Evolutionary conservation across 371 early-diverging fungal species (phyloP).

Genomic region (Encephalitozoon hellem): DNA sequence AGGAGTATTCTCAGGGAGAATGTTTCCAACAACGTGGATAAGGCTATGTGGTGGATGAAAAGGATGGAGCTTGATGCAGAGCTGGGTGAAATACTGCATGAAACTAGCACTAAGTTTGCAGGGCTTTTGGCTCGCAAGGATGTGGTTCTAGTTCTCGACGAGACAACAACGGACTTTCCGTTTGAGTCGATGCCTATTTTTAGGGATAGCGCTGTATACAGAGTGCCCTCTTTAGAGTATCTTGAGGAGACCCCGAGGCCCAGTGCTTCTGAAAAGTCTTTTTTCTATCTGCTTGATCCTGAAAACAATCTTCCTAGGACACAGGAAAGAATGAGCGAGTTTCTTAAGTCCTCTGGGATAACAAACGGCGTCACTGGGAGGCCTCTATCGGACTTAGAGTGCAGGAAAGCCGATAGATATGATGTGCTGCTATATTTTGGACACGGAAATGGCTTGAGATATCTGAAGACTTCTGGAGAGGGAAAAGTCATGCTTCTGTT

Average conservation of each 20-base stretch:
- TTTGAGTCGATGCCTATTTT: constrained; percentile 32
- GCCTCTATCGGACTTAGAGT: background rate
- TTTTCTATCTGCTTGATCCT: constrained; percentile 56
- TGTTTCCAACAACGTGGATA: background rate
- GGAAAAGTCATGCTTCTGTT: constrained; percentile 52
- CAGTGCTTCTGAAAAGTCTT: background rate
- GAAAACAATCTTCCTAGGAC: constrained; percentile 51
- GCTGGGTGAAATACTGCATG: constrained; percentile 11
- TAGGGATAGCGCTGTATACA: background rate
- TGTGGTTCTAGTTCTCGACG: constrained; percentile 30
- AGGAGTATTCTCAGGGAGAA: constrained; percentile 28
- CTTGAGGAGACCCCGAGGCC: background rate
- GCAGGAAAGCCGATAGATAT: background rate
- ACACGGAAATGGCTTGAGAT: constrained; percentile 83
- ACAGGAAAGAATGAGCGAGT: constrained; percentile 8
- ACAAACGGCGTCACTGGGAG: constrained; percentile 22
- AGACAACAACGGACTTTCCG: constrained; percentile 39
- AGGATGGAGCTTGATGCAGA: constrained; percentile 34
- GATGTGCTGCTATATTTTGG: constrained; percentile 71
- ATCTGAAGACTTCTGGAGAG: constrained; percentile 60
- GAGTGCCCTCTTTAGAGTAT: constrained; percentile 35
- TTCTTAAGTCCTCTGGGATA: constrained; percentile 1
- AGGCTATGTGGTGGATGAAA: constrained; percentile 43
- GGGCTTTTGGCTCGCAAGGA: background rate
- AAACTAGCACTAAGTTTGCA: background rate